Conservation (phyloP, 495 filamentous ascomycete genomes). For the Neurospora pannonica region DNA sequence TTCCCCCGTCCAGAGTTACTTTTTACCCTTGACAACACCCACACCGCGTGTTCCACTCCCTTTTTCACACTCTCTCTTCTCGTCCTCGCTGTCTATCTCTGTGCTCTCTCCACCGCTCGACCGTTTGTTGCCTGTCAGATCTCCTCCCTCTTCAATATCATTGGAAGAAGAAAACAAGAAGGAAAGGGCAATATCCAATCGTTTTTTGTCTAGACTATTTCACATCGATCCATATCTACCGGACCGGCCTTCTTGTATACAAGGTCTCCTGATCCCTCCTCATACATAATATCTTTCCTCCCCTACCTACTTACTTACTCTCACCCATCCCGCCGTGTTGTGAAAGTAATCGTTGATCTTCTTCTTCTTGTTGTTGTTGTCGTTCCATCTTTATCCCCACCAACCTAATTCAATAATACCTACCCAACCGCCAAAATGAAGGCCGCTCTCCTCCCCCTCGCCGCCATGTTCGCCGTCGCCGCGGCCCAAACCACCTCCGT, state of each 20-base stretch:
- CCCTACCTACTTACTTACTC: neutral
- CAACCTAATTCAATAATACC: neutral
- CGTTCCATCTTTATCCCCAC: neutral
- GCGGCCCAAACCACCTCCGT: slow-evolving; percentile 17
- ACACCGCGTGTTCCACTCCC: neutral
- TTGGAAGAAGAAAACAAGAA: neutral
- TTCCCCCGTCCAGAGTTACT: neutral
- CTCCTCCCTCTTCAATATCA: neutral
- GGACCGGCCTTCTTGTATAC: neutral
- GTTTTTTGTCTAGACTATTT: neutral
- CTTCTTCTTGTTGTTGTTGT: neutral
- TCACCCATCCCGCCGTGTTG: neutral
- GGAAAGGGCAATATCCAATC: neutral
- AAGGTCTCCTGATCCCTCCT: neutral
- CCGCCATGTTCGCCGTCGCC: slow-evolving; percentile 21
- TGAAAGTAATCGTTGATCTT: neutral
- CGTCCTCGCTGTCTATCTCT: neutral
- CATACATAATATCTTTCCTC: neutral
- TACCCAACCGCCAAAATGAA: slow-evolving; percentile 25
- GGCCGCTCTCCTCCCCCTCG: slow-evolving; percentile 20
- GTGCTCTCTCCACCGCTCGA: neutral
- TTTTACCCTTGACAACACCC: neutral
- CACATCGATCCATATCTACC: neutral
- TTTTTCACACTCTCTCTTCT: neutral
- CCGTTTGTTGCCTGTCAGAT: neutral